Evolutionary conservation across 306 rosid species (phyloP).

Genomic region (Cucurbita maxima): DNA sequence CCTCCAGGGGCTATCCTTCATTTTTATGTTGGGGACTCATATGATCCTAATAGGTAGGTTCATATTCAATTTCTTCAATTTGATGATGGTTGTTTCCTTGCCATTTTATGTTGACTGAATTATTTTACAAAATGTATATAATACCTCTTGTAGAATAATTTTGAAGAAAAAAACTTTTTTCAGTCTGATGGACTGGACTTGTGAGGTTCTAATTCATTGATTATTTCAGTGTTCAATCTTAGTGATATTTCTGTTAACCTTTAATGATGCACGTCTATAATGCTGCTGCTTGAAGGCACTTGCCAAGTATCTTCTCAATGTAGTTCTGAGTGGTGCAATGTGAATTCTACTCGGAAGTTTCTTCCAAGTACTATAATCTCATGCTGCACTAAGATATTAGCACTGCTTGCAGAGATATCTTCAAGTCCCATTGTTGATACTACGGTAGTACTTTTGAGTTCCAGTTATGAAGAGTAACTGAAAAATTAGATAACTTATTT

Average conservation of each 20-base stretch:
- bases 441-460: background rate
- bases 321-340: slow-evolving; percentile 1
- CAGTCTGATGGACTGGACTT: background rate
- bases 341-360: background rate
- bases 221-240: background rate
- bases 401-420: background rate
- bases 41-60: slow-evolving; percentile 51
- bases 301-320: background rate
- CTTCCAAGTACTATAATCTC: slow-evolving; percentile 2
- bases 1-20: slow-evolving; percentile 91
- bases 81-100: background rate
- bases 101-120: background rate
- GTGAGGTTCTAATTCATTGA: background rate
- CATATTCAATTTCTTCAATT: slow-evolving; percentile 7
- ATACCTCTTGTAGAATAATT: background rate
- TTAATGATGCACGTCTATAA: background rate
- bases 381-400: background rate
- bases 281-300: background rate
- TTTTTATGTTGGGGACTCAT: slow-evolving; percentile 83
- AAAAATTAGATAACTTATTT: background rate
- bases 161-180: background rate
- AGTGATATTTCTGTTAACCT: background rate
- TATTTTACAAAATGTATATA: background rate
- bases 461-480: background rate
- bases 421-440: background rate